Conservation (phyloP, 768 basidiomycete genomes). For the Phlebiopsis gigantea region DNA sequence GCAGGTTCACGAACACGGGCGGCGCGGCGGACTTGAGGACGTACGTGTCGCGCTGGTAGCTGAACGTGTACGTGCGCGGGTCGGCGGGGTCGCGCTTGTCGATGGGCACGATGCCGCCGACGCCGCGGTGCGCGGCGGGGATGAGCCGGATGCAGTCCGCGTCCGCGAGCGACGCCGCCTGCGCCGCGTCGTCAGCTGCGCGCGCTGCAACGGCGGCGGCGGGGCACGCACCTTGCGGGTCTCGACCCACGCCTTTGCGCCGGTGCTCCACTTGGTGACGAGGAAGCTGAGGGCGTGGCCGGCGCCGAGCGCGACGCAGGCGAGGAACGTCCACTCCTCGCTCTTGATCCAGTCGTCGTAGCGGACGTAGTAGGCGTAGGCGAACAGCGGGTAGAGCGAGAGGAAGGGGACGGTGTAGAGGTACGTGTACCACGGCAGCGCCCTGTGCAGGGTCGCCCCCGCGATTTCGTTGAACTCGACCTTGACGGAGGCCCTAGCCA, state of each 20-base stretch:
- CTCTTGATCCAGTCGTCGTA: slow-evolving; percentile 90
- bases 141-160: slow-evolving; percentile 82
- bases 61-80: slow-evolving; percentile 73
- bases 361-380: slow-evolving; percentile 87
- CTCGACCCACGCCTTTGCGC: slow-evolving; percentile 74
- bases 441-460: slow-evolving; percentile 29
- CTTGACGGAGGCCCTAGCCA: slow-evolving; percentile 29
- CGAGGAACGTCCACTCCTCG: slow-evolving; percentile 98
- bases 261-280: slow-evolving; percentile 83
- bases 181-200: not conserved
- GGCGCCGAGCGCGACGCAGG: slow-evolving; percentile 76
- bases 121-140: slow-evolving; percentile 76
- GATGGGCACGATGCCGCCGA: slow-evolving; percentile 83
- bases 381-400: slow-evolving; percentile 75
- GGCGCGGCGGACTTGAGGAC: slow-evolving; percentile 55
- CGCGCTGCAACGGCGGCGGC: not conserved
- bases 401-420: slow-evolving; percentile 75
- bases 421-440: slow-evolving; percentile 37
- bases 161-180: slow-evolving; percentile 60
- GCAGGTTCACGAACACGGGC: slow-evolving; percentile 68
- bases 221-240: slow-evolving; percentile 54
- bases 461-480: slow-evolving; percentile 31
- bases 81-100: slow-evolving; percentile 56
- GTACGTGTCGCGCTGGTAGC: slow-evolving; percentile 93
- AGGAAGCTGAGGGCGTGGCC: slow-evolving; percentile 92